These are phyloP conservation scores for Phytophthora lateralis DNA, from an alignment of 352 stramenopile genomes.

Conservation along the genomic window DNA sequence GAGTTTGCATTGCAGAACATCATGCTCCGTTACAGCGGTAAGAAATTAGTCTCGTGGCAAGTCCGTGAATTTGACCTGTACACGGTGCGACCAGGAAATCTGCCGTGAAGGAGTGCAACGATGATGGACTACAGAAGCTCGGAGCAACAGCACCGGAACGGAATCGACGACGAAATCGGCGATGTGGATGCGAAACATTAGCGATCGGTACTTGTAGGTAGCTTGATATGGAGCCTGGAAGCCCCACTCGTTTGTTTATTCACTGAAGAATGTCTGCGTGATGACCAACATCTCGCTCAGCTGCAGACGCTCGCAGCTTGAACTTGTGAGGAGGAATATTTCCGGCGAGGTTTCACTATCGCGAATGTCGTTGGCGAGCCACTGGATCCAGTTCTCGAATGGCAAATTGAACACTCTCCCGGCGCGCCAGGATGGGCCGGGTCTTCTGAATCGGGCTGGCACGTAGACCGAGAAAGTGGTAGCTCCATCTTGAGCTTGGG, in stretches of 20 bases:
- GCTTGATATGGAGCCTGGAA: no score
- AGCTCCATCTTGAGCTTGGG: neutral
- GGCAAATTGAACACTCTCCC: conserved; percentile 5
- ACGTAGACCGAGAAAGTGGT: neutral
- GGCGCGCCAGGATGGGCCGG: neutral
- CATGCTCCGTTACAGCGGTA: no score
- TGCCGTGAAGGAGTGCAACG: no score
- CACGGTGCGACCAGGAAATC: no score
- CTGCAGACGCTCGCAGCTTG: conserved; percentile 8
- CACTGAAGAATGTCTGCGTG: conserved; percentile 2
- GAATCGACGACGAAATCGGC: no score
- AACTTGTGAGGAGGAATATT: conserved; percentile 3
- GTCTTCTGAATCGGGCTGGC: neutral
- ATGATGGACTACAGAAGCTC: no score
- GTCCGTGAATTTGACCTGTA: no score
- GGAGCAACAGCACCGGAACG: no score
- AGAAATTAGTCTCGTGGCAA: no score
- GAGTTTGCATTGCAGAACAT: no score
- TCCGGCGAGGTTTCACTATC: neutral
- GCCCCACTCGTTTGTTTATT: neutral
- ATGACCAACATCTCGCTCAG: conserved; percentile 5
- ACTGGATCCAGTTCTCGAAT: conserved; percentile 2
- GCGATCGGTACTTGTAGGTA: no score
- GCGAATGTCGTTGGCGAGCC: conserved; percentile 3
- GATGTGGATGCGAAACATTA: no score